Base-by-base conservation (phyloP, 1,139 yeast genomes). In the Geotrichum carabidarum region DNA sequence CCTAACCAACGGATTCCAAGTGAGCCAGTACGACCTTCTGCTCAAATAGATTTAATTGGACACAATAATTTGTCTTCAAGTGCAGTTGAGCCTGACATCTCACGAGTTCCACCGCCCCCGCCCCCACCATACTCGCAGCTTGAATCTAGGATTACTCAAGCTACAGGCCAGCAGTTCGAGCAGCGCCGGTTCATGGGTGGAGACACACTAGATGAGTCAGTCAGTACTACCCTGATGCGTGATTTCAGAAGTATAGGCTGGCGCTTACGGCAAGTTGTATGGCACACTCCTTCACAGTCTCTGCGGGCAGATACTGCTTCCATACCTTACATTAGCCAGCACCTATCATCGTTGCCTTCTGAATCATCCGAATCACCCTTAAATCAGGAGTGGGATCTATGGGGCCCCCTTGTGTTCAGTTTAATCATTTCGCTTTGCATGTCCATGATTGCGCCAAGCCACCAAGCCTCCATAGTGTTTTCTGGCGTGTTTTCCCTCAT, bases 401-500 rank as follows among this genome's bases (percentile, higher is more conserved):
- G 95, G 95, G 96, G 96, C 0, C 96, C 95, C 1, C 73, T 88
- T 58, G 77, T 87, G 31, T 86, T 88, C 64, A 82, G 88, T 14
- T 73, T 88, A 50, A 69, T 76, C 18, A 83, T 84, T 59, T 75
- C 89, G 7, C 79, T 86, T 45, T 73, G 63, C 62, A 77, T 67
- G 55, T 74, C 78, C 41, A 58, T 74, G 58, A 59, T 74, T 41
- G 74, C 78, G 2, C 74, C 76, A 9, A 65, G 65, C 49, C 62
- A 69, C 12, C 72, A 70, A 55, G 58, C 74, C 18, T 74, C 79
- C 1, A 68, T 72, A 47, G 79, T 78, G 70, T 88, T 73, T 73
- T 83, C 80, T 67, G 88, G 90, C 48, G 81, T 73, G 67, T 87
- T 78, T 73, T 76, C 79, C 47, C 75, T 74, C 63, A 79, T 71